Conservation (phyloP, 129 eudicot species). For the Rutidosis leptorrhynchoides region DNA sequence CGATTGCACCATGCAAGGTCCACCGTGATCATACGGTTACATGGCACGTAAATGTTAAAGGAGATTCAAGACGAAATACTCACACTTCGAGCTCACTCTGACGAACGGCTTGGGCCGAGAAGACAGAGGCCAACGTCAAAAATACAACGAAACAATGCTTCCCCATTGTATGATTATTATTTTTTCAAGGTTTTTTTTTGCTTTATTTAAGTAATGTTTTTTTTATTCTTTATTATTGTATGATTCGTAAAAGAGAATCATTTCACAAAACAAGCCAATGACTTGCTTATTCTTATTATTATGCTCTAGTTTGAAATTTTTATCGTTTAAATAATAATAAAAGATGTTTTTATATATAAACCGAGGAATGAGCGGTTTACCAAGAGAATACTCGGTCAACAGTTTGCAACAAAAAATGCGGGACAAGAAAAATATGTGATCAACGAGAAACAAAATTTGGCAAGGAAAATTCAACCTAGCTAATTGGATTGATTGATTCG, state of each 20-base stretch:
- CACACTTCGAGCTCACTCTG: not conserved
- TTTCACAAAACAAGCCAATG: conserved; percentile 16
- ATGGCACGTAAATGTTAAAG: not conserved
- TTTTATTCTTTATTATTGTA: conserved; percentile 10
- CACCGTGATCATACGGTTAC: too few relatives aligned
- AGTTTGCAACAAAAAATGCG: not conserved
- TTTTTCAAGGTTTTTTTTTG: not conserved
- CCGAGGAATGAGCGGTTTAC: conserved; percentile 14
- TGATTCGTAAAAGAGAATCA: conserved; percentile 3
- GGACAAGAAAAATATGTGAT: conserved; percentile 1
- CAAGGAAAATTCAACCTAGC: too few relatives aligned
- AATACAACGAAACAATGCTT: not conserved
- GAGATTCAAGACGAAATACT: not conserved
- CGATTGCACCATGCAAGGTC: too few relatives aligned
- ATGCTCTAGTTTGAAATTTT: not conserved
- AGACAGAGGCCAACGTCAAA: conserved; percentile 4
- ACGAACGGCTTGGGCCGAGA: not conserved
- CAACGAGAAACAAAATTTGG: too few relatives aligned
- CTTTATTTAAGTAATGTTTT: not conserved
- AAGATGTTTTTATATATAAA: not conserved
- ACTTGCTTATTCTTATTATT: conserved; percentile 21
- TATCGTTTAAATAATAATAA: conserved; percentile 14
- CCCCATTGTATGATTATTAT: conserved; percentile 19
- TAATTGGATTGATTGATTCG: too few relatives aligned
- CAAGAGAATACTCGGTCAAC: conserved; percentile 4